Evolutionary conservation across 2,329 filamentous ascomycete genomes (phyloP), one percentile per base, ranked within the genome.

Genomic region (Ophiognomonia clavigignenti-juglandacearum): DNA sequence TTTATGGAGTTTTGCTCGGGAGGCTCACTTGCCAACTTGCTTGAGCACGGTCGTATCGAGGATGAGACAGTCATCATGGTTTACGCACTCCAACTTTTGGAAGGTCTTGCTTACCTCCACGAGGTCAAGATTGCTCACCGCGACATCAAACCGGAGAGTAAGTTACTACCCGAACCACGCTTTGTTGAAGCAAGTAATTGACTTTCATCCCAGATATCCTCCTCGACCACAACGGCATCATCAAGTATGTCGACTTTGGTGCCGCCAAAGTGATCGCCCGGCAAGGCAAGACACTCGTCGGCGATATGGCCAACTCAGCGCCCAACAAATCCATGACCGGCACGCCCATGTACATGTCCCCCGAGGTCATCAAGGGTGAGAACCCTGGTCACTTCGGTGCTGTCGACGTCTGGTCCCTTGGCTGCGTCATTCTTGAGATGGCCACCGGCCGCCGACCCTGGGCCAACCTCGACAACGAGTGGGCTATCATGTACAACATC

Each of bases 401-500:
- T 3, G 89, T 95, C 37, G 92, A 98, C 62, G 84, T 97, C 52
- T 98, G 92, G 92, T 96, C 91, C 3, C 77, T 98, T 3, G 92
- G 93, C 45, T 98, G 93, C 62, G 93, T 98, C 31, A 88, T 98
- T 55, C 79, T 96, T 35, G 93, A 98, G 67, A 97, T 98, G 92
- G 89, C 89, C 4, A 98, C 93, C 0, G 93, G 93, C 18, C 82
- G 90, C 53, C 83, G 92, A 14, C 93, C 93, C 1, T 98, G 93
- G 93, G 89, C 90, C 22, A 89, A 85, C 54, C 82, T 97, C 39
- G 93, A 98, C 71, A 98, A 98, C 63, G 93, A 98, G 67, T 98
- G 91, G 90, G 93, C 93, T 35, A 97, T 98, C 70, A 98, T 98
- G 93, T 98, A 96, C 77, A 97, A 97, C 72, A 98, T 98, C 61